These are phyloP conservation scores for Exophiala alcalophila DNA, from an alignment of 2,329 filamentous ascomycete species.

Conservation along the genomic window DNA sequence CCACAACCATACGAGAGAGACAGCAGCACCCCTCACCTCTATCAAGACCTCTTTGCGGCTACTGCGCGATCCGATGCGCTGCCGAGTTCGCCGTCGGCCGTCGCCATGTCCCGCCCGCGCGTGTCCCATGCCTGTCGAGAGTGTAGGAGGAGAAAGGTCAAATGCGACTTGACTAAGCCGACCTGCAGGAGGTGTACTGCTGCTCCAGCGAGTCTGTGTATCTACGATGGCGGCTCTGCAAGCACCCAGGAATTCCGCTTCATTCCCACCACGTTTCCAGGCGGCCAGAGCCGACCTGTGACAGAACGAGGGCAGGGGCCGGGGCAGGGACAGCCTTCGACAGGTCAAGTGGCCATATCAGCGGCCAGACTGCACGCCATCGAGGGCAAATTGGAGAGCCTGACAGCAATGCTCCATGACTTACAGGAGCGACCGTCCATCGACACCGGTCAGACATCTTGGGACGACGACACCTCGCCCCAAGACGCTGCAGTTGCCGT, in stretches of 20 bases:
- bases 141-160: conserved; percentile 1
- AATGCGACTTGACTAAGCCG: conserved; percentile 1
- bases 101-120: background rate
- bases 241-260: background rate
- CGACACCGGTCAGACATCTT: no score
- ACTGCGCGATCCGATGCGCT: no score
- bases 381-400: conserved; percentile 4
- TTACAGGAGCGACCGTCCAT: background rate
- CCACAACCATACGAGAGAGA: no score
- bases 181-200: background rate
- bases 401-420: background rate
- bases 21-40: no score
- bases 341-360: background rate
- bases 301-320: no score
- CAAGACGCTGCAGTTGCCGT: background rate
- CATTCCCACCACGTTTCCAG: background rate
- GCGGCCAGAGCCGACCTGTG: background rate
- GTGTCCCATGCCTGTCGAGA: background rate
- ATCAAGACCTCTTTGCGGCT: no score
- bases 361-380: background rate
- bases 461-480: background rate
- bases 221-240: background rate
- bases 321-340: background rate
- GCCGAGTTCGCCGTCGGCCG: no score
- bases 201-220: background rate